Percentiles rank a stretch among this genome's conserved stretches.
These are phyloP conservation scores for Fusarium sp. DNA, from an alignment of 2,329 filamentous ascomycete genomes.

Conservation along the genomic window DNA sequence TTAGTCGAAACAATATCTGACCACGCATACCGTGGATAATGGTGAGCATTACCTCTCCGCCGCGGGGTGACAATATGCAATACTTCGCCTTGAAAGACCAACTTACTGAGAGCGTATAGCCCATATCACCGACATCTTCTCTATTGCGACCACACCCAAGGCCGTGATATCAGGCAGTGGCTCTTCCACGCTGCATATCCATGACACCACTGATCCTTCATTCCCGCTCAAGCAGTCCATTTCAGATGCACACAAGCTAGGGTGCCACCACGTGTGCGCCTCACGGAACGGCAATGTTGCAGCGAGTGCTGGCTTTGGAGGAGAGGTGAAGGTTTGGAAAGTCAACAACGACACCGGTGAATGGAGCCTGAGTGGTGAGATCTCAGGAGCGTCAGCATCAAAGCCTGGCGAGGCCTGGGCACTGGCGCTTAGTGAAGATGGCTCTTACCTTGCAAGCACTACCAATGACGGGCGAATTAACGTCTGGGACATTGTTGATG, in stretches of 20 bases:
- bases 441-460: constrained; percentile 85
- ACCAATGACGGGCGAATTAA: constrained; percentile 89
- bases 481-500: constrained; percentile 79
- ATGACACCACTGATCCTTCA: constrained; percentile 76
- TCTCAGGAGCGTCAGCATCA: constrained; percentile 58
- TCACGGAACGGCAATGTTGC: constrained; percentile 75
- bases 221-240: constrained; percentile 86
- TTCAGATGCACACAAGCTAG: constrained; percentile 82
- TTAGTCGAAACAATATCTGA: constrained; percentile 98
- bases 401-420: constrained; percentile 86
- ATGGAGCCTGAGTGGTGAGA: constrained; percentile 58
- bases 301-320: constrained; percentile 88
- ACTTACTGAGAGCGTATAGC: constrained; percentile 60
- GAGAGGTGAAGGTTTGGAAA: constrained; percentile 87
- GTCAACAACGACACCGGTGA: constrained; percentile 66
- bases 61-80: constrained; percentile 26
- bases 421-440: constrained; percentile 84
- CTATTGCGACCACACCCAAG: constrained; percentile 78
- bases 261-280: constrained; percentile 88
- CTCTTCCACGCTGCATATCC: constrained; percentile 81
- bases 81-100: constrained; percentile 18
- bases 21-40: constrained; percentile 88
- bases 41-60: constrained; percentile 64
- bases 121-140: constrained; percentile 86
- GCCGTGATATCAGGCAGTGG: constrained; percentile 87